These are phyloP conservation scores for Linnemannia schmuckeri DNA, from an alignment of 192 early-diverging fungal genomes.

Conservation along the genomic window DNA sequence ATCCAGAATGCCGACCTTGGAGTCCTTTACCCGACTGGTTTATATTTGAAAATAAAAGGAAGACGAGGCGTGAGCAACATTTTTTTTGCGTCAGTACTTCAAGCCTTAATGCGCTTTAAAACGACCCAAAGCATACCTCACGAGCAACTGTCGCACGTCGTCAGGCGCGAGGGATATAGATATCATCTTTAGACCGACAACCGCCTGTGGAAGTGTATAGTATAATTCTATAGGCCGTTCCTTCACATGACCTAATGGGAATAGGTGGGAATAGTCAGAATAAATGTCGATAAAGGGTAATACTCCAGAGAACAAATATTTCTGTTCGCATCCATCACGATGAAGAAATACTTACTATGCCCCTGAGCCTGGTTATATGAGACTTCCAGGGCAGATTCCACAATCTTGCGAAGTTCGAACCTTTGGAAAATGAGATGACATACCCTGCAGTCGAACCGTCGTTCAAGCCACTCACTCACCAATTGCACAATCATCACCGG, in stretches of 20 bases:
- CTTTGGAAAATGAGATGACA: conserved; percentile 30
- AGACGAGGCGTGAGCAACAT: background rate
- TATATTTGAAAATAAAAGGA: background rate
- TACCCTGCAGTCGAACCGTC: conserved; percentile 46
- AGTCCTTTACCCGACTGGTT: conserved; percentile 18
- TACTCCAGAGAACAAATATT: background rate
- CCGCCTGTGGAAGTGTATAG: conserved; percentile 18
- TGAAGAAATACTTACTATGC: background rate
- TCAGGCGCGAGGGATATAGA: conserved; percentile 22
- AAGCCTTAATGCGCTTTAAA: too few relatives aligned
- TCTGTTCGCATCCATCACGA: background rate
- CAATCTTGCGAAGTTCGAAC: conserved; percentile 44
- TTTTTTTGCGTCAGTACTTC: too few relatives aligned
- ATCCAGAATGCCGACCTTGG: conserved; percentile 23
- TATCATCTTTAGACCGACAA: conserved; percentile 13
- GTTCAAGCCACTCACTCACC: conserved; percentile 42
- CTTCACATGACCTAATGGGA: background rate
- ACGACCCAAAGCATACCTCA: conserved; percentile 13
- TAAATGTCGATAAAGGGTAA: background rate
- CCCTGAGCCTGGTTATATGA: conserved; percentile 31
- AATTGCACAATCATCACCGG: conserved; percentile 28
- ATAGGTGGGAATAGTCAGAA: background rate
- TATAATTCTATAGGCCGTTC: conserved; percentile 22
- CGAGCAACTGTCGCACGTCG: conserved; percentile 23
- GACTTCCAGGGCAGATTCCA: conserved; percentile 27